Base-by-base conservation (phyloP, 2,329 filamentous ascomycete genomes). In the Penicillium sp. region DNA sequence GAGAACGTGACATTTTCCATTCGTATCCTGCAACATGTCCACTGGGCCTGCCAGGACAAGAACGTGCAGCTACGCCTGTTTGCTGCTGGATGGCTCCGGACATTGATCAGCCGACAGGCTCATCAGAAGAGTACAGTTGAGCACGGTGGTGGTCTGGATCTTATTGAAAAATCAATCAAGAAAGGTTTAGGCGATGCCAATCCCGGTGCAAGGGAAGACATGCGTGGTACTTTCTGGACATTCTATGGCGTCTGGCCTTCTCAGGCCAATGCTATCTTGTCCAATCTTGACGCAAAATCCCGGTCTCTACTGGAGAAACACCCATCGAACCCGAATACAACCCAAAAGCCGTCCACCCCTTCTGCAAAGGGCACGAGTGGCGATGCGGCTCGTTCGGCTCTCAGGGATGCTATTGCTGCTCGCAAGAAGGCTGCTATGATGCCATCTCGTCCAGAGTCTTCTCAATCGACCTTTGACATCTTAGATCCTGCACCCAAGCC, bases 181-280 rank as follows among this genome's bases (percentile, higher is more conserved):
- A 95, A 90, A 66, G 88, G 92, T 0, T 78, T 98, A n/a, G 78
- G 78, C 20, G 93, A 98, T 73, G 79, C 92, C 10, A 95, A 97
- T 63, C 90, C 91, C 6, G 87, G 86, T 27, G 92, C 97, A 40
- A 83, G 93, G 61, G 90, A 95, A 69, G 85, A 83, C 56, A 92
- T 88, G 78, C 83, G 93, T 60, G 80, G 82, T 32, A 88, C 89
- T 0, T 98, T 88, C 69, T 98, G 93, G 93, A 76, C 77, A 0
- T 96, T 91, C 67, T 82, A 84, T 51, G 76, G 75, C 29, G 78
- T 89, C 15, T 97, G 90, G 88, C 86, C 87, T 2, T 78, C 84
- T 18, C 83, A 80, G 64, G 90, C 89, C 33, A 86, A 92, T 63
- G 75, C 75, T 4, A 89, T 97, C 60, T 87, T 95, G 78, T 81